Evolutionary conservation across 768 basidiomycete species (phyloP), one percentile per base, ranked within the genome.

Genomic region (Phylloporus rhodoxanthus): DNA sequence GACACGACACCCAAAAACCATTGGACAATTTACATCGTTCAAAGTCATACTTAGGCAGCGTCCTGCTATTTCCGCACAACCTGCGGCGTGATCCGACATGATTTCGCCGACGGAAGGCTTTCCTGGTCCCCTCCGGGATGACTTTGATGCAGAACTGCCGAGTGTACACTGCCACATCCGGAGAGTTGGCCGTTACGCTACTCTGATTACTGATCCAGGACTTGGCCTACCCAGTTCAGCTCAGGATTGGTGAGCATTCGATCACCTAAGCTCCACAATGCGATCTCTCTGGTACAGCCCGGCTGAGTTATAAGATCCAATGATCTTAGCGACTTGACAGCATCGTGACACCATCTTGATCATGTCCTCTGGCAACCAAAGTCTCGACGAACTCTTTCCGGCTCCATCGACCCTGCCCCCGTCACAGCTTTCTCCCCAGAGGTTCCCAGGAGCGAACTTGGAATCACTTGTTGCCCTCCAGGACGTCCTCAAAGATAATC

Each of bases 401-500:
- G 42, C 15, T 0, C 67, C 65, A 10, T 58, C 62, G 11, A n/a
- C n/a, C n/a, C 55, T 45, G 33, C 67, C 65, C 0, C 67, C 57
- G 6, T 63, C 65, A 0, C 49, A 19, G 4, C 49, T 65, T 5
- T 57, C 50, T 6, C 67, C 65, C 1, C 62, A 67, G 28, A 60
- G 67, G 23, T 25, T 62, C 0, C 60, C 67, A 0, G 67, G 72
- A 4, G 46, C 62, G 19, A 60, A 46, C 9, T 5, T 38, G 1
- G 56, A 60, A 26, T 55, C 67, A 1, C 55, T 66, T 17, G 40
- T 42, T n/a, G 51, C 59, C 19, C 69, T 45, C 33, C 54, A 28
- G 50, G 63, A 62, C 5, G 49, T 71, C 8, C 63, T 82, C 42
- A 75, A 72, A 50, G 76, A 80, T 4, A 78, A 78, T 47, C 74